Evolutionary conservation across 108 stramenopile genomes (phyloP), one percentile per base, ranked within the genome.

Genomic region (Skeletonema potamos): DNA sequence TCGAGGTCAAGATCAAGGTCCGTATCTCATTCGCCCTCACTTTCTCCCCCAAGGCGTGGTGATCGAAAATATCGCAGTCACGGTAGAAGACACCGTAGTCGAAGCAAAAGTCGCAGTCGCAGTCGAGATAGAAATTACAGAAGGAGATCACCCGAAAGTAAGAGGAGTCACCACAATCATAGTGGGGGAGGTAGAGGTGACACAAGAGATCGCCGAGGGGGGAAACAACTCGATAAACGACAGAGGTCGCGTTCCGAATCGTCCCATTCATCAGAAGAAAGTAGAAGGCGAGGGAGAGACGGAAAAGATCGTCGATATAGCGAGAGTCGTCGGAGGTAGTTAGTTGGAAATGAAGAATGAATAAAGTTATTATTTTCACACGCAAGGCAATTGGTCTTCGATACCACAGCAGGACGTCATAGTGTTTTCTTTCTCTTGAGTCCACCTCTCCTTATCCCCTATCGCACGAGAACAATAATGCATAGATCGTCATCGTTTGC

Each of bases 61-160:
- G 26, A 55, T 41, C 62, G 62, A 41, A 26, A 58, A 15, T 41
- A 58, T 58, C 62, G 62, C 15, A 11, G 62, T 13, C 55, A 63
- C 54, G 24, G 62, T n/a, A 48, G 62, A 12, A 11, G 62, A 12
- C 24, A 58, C 56, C 51, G 54, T 2, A 55, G 62, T 55, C 62
- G 62, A 58, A 63, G 62, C 10, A 54, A 56, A n/a, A 65, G 56
- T 57, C 6, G 36, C 61, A 39, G 36, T 9, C 18, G 54, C 30
- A 59, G 58, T 34, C 58, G 58, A 30, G 20, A 24, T 24, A 59
- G 27, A 51, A 22, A 22, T 51, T 51, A 20, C 48, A 41, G 15
- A 0, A 41, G 39, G 39, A 36, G 34, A 44, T 17, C 43, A 44
- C 5, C 43, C 17, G 43, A 44, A 17, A n/a, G 3, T 44, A 51